Evolutionary conservation across 2,329 filamentous ascomycete species (phyloP).

Genomic region (Fonsecaea pedrosoi): DNA sequence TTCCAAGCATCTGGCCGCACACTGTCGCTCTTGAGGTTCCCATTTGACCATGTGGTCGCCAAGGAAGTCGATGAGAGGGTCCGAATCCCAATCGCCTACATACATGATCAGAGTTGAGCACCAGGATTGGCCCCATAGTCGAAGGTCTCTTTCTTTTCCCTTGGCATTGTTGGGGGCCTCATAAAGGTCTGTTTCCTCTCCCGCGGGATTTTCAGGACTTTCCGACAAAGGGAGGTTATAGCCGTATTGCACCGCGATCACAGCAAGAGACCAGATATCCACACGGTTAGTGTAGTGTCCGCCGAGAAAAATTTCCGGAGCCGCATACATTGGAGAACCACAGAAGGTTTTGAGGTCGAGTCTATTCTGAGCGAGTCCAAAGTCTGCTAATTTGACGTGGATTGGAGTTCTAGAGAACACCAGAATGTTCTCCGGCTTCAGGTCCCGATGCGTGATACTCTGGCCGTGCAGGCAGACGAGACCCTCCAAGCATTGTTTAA

Average conservation of each 20-base stretch:
- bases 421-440: conserved; percentile 97
- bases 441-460: conserved; percentile 93
- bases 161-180: conserved; percentile 6
- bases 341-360: conserved; percentile 19
- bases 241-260: conserved; percentile 26
- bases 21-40: conserved; percentile 20
- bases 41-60: conserved; percentile 16
- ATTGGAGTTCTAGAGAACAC: conserved; percentile 75
- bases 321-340: conserved; percentile 20
- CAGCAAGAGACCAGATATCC: conserved; percentile 38
- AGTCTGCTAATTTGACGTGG: conserved; percentile 89
- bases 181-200: not conserved
- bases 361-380: conserved; percentile 65
- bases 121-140: too few relatives aligned
- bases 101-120: too few relatives aligned
- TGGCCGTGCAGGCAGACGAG: conserved; percentile 78
- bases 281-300: conserved; percentile 25
- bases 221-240: too few relatives aligned
- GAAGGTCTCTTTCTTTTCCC: too few relatives aligned
- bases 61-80: conserved; percentile 17
- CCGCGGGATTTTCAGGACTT: too few relatives aligned
- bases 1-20: conserved; percentile 15
- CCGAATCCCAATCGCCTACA: not conserved
- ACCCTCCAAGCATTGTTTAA: conserved; percentile 68
- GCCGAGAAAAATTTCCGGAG: conserved; percentile 23